phyloP scores from a whole-genome alignment of 2,329 filamentous ascomycete genomes.

The Aspergillus ruber region DNA sequence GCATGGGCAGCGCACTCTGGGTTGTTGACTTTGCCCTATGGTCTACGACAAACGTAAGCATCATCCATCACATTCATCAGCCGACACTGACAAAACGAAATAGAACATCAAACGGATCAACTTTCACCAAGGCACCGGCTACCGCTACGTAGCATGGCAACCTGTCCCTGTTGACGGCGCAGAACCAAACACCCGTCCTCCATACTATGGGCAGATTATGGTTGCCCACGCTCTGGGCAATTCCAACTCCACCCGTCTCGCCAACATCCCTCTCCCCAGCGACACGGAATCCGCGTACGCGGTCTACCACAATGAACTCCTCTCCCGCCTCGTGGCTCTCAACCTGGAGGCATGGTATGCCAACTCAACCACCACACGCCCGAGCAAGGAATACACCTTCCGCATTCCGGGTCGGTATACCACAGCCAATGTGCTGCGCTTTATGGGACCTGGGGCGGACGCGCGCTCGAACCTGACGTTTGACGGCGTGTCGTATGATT shows the following conservation, averaged over 20 bases:
- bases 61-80: no score
- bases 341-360: conserved; percentile 6
- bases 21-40: conserved; percentile 13
- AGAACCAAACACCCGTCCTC: conserved; percentile 7
- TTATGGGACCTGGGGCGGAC: conserved; percentile 5
- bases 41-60: conserved; percentile 11
- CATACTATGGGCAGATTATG: conserved; percentile 16
- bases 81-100: neutral
- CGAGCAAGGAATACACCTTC: conserved; percentile 4
- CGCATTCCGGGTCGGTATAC: neutral
- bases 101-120: conserved; percentile 12
- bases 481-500: conserved; percentile 12
- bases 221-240: conserved; percentile 7
- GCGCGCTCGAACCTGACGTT: conserved; percentile 6
- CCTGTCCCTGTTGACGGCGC: conserved; percentile 8
- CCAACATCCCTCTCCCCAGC: conserved; percentile 6
- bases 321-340: conserved; percentile 2
- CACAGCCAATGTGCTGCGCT: neutral
- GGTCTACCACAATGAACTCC: conserved; percentile 1
- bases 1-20: conserved; percentile 14
- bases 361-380: conserved; percentile 1
- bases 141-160: conserved; percentile 16
- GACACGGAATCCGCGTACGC: conserved; percentile 6
- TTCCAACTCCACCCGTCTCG: conserved; percentile 3
- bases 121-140: conserved; percentile 14